Percentiles rank a stretch among this genome's conserved stretches.
phyloP scores from a whole-genome alignment of 495 filamentous ascomycete species.

The Beverwykella pulmonaria region DNA sequence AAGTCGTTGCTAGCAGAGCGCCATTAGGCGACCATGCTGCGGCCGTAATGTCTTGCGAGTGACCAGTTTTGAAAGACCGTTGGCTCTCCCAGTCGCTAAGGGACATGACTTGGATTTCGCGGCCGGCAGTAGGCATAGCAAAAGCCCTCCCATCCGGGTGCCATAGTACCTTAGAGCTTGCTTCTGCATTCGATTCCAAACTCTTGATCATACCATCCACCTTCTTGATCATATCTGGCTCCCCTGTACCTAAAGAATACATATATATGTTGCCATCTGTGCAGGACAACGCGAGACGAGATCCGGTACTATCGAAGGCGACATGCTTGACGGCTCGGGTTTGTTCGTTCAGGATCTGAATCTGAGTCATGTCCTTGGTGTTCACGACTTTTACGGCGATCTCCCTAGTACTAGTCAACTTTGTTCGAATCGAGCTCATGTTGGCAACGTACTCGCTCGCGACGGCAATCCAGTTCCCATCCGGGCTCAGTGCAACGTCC shows the following conservation, averaged over 20 bases:
- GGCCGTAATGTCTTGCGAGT: constrained; percentile 83
- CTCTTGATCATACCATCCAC: constrained; percentile 82
- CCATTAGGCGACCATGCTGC: constrained; percentile 94
- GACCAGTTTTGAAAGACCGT: constrained; percentile 72
- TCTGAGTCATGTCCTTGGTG: constrained; percentile 70
- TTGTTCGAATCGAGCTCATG: background rate
- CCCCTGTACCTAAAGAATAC: constrained; percentile 79
- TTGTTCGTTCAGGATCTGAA: constrained; percentile 79
- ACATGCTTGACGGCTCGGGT: constrained; percentile 84
- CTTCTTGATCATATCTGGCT: constrained; percentile 77
- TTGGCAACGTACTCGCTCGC: constrained; percentile 75
- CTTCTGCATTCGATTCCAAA: constrained; percentile 76
- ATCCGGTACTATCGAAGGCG: constrained; percentile 81
- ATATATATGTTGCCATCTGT: constrained; percentile 86
- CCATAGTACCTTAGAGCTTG: constrained; percentile 78
- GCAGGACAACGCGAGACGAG: constrained; percentile 76
- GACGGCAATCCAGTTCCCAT: constrained; percentile 88
- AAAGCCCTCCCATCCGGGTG: constrained; percentile 95
- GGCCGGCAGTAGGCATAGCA: constrained; percentile 77
- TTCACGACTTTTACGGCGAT: constrained; percentile 85
- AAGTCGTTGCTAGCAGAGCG: constrained; percentile 79
- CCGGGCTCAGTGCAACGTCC: constrained; percentile 80
- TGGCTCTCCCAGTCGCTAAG: constrained; percentile 85
- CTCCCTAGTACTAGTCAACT: constrained; percentile 57
- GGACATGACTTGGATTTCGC: constrained; percentile 85